Evolutionary conservation across 1,139 yeast genomes (phyloP), one percentile per base, ranked within the genome.

Genomic region (Blastobotrys serpentis): DNA sequence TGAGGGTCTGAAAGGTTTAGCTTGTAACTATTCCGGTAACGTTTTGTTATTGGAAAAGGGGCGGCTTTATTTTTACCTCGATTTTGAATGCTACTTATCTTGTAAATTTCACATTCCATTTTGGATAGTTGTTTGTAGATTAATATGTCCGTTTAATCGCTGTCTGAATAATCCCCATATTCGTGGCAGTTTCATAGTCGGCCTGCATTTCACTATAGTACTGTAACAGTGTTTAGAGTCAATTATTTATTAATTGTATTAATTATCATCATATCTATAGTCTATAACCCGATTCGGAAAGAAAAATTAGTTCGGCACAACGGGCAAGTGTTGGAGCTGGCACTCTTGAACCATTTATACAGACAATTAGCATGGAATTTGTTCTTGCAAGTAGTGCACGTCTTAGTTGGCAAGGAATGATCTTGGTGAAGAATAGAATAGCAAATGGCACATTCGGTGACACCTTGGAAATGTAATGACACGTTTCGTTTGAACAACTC

Each of bases 321-420:
- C 38, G 99, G 98, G 72, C 99, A 92, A 1, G 95, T 84, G 57
- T 88, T 84, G 49, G 86, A 78, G 41, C 94, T 94, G 14, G 96
- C 87, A 59, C 95, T 88, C 73, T 88, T 87, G 70, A 92, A 92
- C 99, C 99, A 92, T 66, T 90, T 86, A 74, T 88, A 90, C 49
- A 92, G 74, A 74, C 99, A 92, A 8, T 94, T 96, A n/a, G 96
- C 84, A 66, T 92, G 99, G 74, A 90, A 92, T 67, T 85, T 87
- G 72, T 94, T 90, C 61, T 81, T 81, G 74, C 99, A 92, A 0
- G 96, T 89, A 11, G 84, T 75, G 69, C 99, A 92, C 4, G 77
- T 78, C 69, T 89, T 90, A 32, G 88, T 81, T 3, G 99, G 98
- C 52, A 92, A 75, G 2, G 96, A 84, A 61, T 86, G 86, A 62